Conservation (phyloP, 805 yeast species). For the Wickerhamomyces mucosus region DNA sequence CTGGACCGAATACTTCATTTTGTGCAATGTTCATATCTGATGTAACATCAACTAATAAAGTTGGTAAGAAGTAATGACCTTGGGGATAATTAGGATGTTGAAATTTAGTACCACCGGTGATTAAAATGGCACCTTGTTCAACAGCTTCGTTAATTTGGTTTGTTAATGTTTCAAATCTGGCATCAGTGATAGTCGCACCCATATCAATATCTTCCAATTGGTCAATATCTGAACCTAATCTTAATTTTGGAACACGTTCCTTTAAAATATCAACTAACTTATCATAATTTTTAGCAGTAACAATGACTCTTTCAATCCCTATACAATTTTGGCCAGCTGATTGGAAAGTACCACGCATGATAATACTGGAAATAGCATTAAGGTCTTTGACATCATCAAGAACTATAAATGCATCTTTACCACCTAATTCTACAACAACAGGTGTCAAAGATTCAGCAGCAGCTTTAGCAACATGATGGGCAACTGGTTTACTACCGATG, state of each 20-base stretch:
- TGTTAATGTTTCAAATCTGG: slow-evolving; percentile 63
- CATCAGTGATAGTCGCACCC: slow-evolving; percentile 89
- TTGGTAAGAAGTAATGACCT: slow-evolving; percentile 91
- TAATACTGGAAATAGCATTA: slow-evolving; percentile 57
- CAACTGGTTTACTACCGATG: slow-evolving; percentile 93
- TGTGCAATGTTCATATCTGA: slow-evolving; percentile 71
- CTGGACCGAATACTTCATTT: slow-evolving; percentile 93
- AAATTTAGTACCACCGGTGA: slow-evolving; percentile 74
- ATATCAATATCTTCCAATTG: slow-evolving; percentile 85
- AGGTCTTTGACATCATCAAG: slow-evolving; percentile 67
- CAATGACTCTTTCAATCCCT: slow-evolving; percentile 91
- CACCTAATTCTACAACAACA: slow-evolving; percentile 92
- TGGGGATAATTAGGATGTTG: slow-evolving; percentile 90
- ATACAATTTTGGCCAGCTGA: slow-evolving; percentile 98
- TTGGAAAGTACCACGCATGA: slow-evolving; percentile 94
- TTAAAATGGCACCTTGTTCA: slow-evolving; percentile 64
- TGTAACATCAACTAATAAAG: slow-evolving; percentile 75
- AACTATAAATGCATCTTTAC: slow-evolving; percentile 86
- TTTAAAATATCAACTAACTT: slow-evolving; percentile 46
- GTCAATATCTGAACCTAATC: slow-evolving; percentile 89
- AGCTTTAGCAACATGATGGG: slow-evolving; percentile 74
- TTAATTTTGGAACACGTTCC: slow-evolving; percentile 46
- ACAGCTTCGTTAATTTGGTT: slow-evolving; percentile 66
- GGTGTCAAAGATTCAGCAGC: slow-evolving; percentile 89
- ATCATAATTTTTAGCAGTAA: slow-evolving; percentile 62